Base-by-base conservation (phyloP, 1,139 yeast species). In the Lodderomyces metapsilosis region DNA sequence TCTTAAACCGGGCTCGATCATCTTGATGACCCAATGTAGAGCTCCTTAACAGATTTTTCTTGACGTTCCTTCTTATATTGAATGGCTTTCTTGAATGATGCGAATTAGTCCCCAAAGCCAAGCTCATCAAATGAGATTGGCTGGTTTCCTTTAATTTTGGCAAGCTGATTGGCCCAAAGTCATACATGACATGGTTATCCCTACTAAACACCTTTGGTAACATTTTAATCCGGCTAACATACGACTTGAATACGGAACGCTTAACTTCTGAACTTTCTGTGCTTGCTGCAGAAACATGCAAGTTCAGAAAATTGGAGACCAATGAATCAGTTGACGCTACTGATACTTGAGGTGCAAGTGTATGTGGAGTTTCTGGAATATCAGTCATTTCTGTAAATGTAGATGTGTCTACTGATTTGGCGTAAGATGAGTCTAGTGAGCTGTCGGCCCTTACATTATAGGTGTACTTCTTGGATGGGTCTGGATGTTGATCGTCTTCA, bases 101-200 rank as follows among this genome's bases (percentile, higher is more conserved):
- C n/a, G n/a, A n/a, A n/a, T 25, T 25, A 9, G 15, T 5, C 12
- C 30, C 9, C 4, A 4, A 12, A 16, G 5, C 25, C 17, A 28
- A 16, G 8, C 15, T 13, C 18, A 7, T 15, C 20, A 28, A 28
- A 6, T 28, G 11, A 11, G 18, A 3, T 28, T 28, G 32, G 9
- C 32, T 28, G 4, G 32, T 28, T 7, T 15, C 18, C 10, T 7
- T 9, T 15, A 28, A 10, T 15, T 28, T 28, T 10, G 32, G 32
- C 18, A 28, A 15, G 15, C 32, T 28, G n/a, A 28, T 28, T 15
- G 32, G 32, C 8, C 32, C 32, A 28, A 28, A 28, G 15, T 28
- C 18, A 15, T 28, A 28, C 17, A 8, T n/a, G 15, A 28, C 9
- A 28, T 28, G 32, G 4, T 28, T 18, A 15, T 28, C 18, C n/a